Conservation (phyloP, 2,329 filamentous ascomycete species). For the Cryphonectria radicalis region DNA sequence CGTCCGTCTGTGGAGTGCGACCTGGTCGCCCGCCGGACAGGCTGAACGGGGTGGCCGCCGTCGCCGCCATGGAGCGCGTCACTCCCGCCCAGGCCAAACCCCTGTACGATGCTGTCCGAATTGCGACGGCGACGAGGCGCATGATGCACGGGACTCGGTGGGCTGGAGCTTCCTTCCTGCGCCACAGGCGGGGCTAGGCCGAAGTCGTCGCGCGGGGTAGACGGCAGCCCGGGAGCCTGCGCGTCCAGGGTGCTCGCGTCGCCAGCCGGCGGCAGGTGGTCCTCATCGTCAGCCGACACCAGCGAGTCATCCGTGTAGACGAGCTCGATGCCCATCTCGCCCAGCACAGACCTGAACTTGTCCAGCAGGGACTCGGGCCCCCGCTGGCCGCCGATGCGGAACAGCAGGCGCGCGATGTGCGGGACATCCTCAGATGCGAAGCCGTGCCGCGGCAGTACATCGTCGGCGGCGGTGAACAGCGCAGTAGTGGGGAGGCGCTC, state of each 20-base stretch:
- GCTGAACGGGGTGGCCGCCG: not conserved
- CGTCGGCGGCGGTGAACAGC: slow-evolving; percentile 80
- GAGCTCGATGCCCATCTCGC: slow-evolving; percentile 72
- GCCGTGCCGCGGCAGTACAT: slow-evolving; percentile 71
- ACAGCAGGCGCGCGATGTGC: slow-evolving; percentile 76
- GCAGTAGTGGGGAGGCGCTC: slow-evolving; percentile 74
- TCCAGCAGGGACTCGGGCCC: slow-evolving; percentile 63
- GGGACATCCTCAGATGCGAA: slow-evolving; percentile 73
- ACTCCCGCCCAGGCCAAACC: slow-evolving; percentile 11
- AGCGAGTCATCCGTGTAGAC: slow-evolving; percentile 54
- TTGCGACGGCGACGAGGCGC: slow-evolving; percentile 33
- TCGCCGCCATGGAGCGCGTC: not conserved
- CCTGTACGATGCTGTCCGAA: slow-evolving; percentile 32
- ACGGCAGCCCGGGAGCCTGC: not conserved
- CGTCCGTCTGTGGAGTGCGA: slow-evolving; percentile 20
- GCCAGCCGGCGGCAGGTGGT: not conserved
- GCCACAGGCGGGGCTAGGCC: slow-evolving; percentile 16
- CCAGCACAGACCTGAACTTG: slow-evolving; percentile 71
- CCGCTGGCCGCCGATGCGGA: slow-evolving; percentile 73
- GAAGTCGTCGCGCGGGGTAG: slow-evolving; percentile 2
- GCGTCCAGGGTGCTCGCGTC: not conserved
- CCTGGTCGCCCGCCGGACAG: slow-evolving; percentile 17
- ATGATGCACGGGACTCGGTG: slow-evolving; percentile 27
- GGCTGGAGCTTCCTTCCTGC: slow-evolving; percentile 19
- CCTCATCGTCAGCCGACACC: slow-evolving; percentile 11